Conservation (phyloP, 2,329 filamentous ascomycete species). For the Pseudocercospora pini-densiflorae region DNA sequence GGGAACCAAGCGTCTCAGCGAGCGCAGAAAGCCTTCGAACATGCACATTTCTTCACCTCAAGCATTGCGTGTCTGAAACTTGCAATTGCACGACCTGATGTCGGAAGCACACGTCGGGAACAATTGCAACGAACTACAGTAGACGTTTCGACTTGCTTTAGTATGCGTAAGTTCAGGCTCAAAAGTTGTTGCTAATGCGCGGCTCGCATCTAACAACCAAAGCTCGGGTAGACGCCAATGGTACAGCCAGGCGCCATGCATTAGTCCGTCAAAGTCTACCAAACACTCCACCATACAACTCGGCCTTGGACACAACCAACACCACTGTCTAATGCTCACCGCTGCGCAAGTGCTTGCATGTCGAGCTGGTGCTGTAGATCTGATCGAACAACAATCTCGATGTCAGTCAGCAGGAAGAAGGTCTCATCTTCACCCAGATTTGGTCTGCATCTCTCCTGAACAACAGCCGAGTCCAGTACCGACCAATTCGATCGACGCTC, state of each 20-base stretch:
- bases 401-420: too few species aligned
- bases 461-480: too few species aligned
- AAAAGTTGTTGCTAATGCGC: background rate
- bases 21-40: background rate
- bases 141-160: background rate
- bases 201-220: background rate
- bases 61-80: background rate
- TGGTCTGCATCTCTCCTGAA: too few species aligned
- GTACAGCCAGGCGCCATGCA: conserved; percentile 3
- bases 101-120: background rate
- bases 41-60: background rate
- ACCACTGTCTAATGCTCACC: too few species aligned
- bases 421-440: too few species aligned
- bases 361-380: too few species aligned
- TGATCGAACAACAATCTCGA: too few species aligned
- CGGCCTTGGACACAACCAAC: too few species aligned
- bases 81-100: background rate
- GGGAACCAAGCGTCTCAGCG: too few species aligned
- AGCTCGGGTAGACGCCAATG: background rate
- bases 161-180: background rate
- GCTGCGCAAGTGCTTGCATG: too few species aligned
- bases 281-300: background rate
- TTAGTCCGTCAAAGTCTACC: background rate
- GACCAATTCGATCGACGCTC: too few species aligned
- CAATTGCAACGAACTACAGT: background rate